A percentile compares a stretch with the other conserved stretches of the same genome.
phyloP scores from a whole-genome alignment of 192 early-diverging fungal genomes.

The Chytriomyces hyalinus region DNA sequence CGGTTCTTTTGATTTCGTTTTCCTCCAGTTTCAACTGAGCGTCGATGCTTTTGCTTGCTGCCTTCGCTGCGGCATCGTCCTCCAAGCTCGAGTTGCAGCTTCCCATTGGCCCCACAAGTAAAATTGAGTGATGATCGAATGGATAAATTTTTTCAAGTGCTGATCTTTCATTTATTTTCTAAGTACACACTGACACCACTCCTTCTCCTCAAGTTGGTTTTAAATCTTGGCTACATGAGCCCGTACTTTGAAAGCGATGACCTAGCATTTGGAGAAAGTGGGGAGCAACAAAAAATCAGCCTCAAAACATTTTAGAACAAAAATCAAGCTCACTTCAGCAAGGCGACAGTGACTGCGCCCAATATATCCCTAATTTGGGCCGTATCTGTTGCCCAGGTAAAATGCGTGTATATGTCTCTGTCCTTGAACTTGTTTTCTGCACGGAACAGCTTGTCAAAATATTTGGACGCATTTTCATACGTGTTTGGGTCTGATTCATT shows the following conservation, averaged over 20 bases:
- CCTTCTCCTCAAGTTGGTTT: too few species aligned
- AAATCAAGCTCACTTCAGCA: not conserved
- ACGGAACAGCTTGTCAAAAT: slow-evolving; percentile 34
- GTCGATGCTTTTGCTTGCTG: not conserved
- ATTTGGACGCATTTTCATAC: slow-evolving; percentile 53
- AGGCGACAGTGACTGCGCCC: not conserved
- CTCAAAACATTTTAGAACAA: not conserved
- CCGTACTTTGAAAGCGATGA: not conserved
- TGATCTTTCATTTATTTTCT: too few species aligned
- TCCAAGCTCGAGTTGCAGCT: too few species aligned
- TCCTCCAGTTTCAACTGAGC: not conserved
- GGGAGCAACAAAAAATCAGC: not conserved
- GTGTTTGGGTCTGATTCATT: slow-evolving; percentile 42
- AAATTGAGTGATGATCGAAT: too few species aligned
- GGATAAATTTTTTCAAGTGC: too few species aligned
- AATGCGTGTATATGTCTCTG: not conserved
- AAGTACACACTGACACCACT: too few species aligned
- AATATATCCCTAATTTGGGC: not conserved
- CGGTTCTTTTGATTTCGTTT: not conserved
- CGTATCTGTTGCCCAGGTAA: slow-evolving; percentile 2
- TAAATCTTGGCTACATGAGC: not conserved
- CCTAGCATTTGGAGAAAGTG: not conserved
- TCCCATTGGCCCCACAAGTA: too few species aligned
- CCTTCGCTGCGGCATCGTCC: not conserved
- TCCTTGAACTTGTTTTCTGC: not conserved